These are phyloP conservation scores for Penicillium palitans DNA, from an alignment of 2,329 filamentous ascomycete genomes.

Conservation along the genomic window DNA sequence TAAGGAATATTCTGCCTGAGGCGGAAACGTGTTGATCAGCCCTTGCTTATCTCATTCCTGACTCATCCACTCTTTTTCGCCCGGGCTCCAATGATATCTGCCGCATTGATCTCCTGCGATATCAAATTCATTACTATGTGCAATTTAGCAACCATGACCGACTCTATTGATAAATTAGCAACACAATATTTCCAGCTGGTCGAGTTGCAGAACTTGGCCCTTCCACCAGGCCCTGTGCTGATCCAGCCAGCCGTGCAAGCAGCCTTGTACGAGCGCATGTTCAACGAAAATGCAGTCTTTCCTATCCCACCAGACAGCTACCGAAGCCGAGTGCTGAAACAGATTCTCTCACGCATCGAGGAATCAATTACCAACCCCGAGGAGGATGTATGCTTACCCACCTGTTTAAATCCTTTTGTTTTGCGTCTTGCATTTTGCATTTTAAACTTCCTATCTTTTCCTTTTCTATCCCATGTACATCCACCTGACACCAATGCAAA, in stretches of 20 bases:
- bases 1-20: conserved; percentile 2
- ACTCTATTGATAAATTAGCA: conserved; percentile 40
- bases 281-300: conserved; percentile 57
- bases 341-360: conserved; percentile 69
- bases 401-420: conserved; percentile 14
- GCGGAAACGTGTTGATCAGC: background rate
- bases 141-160: conserved; percentile 10
- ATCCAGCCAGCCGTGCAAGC: conserved; percentile 64
- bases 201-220: conserved; percentile 60
- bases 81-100: conserved; percentile 11
- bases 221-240: conserved; percentile 61
- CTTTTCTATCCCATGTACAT: conserved; percentile 13
- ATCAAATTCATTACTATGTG: conserved; percentile 8
- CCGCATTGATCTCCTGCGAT: conserved; percentile 3
- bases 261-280: conserved; percentile 65
- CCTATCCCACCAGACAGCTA: conserved; percentile 69
- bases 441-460: conserved; percentile 2
- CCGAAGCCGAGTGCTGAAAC: conserved; percentile 70
- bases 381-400: conserved; percentile 66
- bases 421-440: conserved; percentile 9
- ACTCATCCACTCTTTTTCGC: conserved; percentile 8
- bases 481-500: conserved; percentile 12
- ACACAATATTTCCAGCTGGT: conserved; percentile 81
- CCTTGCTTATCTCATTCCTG: conserved; percentile 10
- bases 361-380: conserved; percentile 76